Base-by-base conservation (phyloP, 257 asterid genomes). In the Eustoma russellianum region DNA sequence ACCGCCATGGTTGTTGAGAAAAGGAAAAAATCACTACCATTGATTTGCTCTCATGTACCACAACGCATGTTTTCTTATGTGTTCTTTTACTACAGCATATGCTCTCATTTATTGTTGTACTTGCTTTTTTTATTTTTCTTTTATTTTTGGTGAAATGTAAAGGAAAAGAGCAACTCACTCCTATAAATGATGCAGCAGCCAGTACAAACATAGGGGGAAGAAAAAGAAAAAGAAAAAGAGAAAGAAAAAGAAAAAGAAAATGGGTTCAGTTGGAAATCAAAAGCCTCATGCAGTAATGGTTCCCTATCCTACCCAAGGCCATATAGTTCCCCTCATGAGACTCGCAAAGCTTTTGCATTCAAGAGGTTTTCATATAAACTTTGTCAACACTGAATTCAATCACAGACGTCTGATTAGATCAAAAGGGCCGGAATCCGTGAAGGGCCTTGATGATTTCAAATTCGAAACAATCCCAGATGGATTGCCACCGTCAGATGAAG, bases 281-380 rank as follows among this genome's bases (percentile, higher is more conserved):
- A 72, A 67, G 48, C 74, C 80, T 33, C 86, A 79, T 38, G 76
- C 56, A 5, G 80, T 75, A 1, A 7, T 74, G 5, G 77, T 80
- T 18, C 83, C 83, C 13, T 77, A 43, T 50, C 83, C 88, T 28
- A 9, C 81, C 8, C 87, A 79, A 56, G 87, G 87, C 60, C 87
- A 80, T 56, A 64, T 80, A 0, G 71, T 7, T 46, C 83, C 83
- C 5, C 38, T 70, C 51, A 80, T 80, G 87, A 59, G 57, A 13
- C 69, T 80, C 0, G 79, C 68, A 57, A 74, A 72, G 64, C 75
- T 77, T 24, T 65, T 77, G 7, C 79, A 77, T 50, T 48, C 74
- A 46, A 64, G 53, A 52, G 81, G 77, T 45, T 74, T 77, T 57
- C 62, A 66, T 58, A 55, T 80, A 24, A 77, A 83, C 16, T 63